Evolutionary conservation across 2,329 filamentous ascomycete species (phyloP).

Genomic region (Ophiostoma sp.): DNA sequence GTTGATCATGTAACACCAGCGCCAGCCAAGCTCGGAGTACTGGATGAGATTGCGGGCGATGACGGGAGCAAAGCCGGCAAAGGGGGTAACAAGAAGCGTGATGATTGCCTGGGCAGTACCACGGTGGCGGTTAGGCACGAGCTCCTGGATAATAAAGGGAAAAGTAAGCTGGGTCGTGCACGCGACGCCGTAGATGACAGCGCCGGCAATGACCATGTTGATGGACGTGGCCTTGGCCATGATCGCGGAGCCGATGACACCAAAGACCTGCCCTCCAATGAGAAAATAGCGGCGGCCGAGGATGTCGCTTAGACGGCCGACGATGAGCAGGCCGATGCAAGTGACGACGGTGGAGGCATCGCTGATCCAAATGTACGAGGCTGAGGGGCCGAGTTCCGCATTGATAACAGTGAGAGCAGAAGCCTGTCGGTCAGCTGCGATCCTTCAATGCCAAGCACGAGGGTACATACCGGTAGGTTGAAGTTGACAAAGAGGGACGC

Average conservation of each 20-base stretch:
- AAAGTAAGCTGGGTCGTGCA: slow-evolving; percentile 37
- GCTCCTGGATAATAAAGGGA: slow-evolving; percentile 37
- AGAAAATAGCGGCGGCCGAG: slow-evolving; percentile 40
- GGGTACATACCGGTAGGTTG: background rate
- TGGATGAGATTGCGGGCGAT: slow-evolving; percentile 33
- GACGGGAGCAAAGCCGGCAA: slow-evolving; percentile 31
- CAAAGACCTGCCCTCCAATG: slow-evolving; percentile 36
- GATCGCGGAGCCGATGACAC: slow-evolving; percentile 34
- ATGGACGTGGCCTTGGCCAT: slow-evolving; percentile 35
- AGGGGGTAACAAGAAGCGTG: slow-evolving; percentile 33
- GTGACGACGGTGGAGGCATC: slow-evolving; percentile 22
- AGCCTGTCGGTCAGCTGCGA: slow-evolving; percentile 16
- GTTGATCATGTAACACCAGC: slow-evolving; percentile 41
- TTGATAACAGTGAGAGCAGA: slow-evolving; percentile 24
- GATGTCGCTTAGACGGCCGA: slow-evolving; percentile 38
- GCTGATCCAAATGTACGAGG: slow-evolving; percentile 24
- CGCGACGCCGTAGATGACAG: slow-evolving; percentile 35
- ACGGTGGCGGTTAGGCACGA: slow-evolving; percentile 42
- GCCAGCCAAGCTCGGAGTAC: slow-evolving; percentile 35
- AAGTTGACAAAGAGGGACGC: slow-evolving; percentile 19
- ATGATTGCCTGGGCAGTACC: slow-evolving; percentile 31
- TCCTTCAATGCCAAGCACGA: background rate
- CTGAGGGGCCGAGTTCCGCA: slow-evolving; percentile 19
- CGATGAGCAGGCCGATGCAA: slow-evolving; percentile 32
- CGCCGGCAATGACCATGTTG: slow-evolving; percentile 35